Evolutionary conservation across 2,329 filamentous ascomycete genomes (phyloP).

Genomic region (Lasiodiplodia sp.): DNA sequence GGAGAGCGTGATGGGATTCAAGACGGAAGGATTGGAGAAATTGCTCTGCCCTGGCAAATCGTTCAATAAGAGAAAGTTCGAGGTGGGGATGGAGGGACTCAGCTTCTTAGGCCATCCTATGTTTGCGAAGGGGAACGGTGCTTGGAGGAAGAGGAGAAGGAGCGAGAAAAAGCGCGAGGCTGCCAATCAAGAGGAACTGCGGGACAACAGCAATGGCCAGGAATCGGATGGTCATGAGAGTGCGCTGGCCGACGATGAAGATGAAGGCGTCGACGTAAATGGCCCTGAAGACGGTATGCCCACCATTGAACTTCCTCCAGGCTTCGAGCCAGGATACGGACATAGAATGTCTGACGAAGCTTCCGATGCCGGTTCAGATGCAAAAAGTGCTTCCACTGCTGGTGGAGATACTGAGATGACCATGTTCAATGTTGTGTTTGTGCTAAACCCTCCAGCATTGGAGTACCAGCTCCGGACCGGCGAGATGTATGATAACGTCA

Average conservation of each 20-base stretch:
- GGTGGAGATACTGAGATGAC: slow-evolving; percentile 75
- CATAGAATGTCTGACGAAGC: slow-evolving; percentile 44
- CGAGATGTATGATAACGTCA: slow-evolving; percentile 87
- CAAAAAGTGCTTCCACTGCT: slow-evolving; percentile 49
- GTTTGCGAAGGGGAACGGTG: slow-evolving; percentile 50
- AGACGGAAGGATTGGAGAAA: slow-evolving; percentile 49
- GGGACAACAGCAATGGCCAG: neutral
- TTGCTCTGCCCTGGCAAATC: slow-evolving; percentile 47
- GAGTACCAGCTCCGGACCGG: slow-evolving; percentile 76
- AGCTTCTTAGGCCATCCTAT: slow-evolving; percentile 52
- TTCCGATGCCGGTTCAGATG: slow-evolving; percentile 47
- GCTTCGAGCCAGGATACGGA: slow-evolving; percentile 51
- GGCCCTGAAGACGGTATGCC: slow-evolving; percentile 30
- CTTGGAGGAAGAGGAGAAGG: slow-evolving; percentile 48
- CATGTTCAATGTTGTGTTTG: slow-evolving; percentile 98
- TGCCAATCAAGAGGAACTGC: slow-evolving; percentile 12
- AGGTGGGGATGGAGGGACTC: slow-evolving; percentile 49
- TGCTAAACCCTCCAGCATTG: slow-evolving; percentile 79
- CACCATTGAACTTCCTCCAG: slow-evolving; percentile 42
- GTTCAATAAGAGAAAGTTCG: slow-evolving; percentile 51
- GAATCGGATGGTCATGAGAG: slow-evolving; percentile 9
- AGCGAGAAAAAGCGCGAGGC: slow-evolving; percentile 33
- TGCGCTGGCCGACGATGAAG: slow-evolving; percentile 31
- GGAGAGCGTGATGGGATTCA: slow-evolving; percentile 49
- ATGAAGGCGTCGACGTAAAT: slow-evolving; percentile 34